These are phyloP conservation scores for Ceratocystis huliohia DNA, from an alignment of 2,329 filamentous ascomycete genomes.

Conservation along the genomic window DNA sequence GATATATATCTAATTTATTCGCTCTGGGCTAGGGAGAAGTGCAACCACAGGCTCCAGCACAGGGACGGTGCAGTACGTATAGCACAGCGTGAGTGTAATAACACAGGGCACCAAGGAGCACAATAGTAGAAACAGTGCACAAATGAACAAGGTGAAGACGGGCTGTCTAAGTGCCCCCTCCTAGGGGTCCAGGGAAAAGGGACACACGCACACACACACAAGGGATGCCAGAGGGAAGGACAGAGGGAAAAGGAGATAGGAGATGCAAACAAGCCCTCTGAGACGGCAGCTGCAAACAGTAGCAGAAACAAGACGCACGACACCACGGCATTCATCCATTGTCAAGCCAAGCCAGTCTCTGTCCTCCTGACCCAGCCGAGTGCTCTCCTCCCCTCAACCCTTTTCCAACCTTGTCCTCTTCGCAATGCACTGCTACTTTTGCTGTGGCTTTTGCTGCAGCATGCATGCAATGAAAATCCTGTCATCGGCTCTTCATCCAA, in stretches of 20 bases:
- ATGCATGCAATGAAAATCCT: slow-evolving; percentile 6
- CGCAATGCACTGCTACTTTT: background rate
- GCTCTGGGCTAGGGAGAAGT: background rate
- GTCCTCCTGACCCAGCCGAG: background rate
- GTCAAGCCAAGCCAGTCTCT: background rate
- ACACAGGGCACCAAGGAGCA: background rate
- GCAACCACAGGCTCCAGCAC: background rate
- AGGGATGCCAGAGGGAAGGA: too few relatives aligned
- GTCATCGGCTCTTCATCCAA: background rate
- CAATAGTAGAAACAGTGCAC: background rate
- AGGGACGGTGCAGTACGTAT: background rate
- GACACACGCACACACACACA: too few relatives aligned
- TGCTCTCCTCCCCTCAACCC: background rate
- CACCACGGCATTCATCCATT: too few relatives aligned
- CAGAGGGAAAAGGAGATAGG: too few relatives aligned
- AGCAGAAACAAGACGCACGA: too few relatives aligned
- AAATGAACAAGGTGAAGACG: too few relatives aligned
- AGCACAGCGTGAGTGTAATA: background rate
- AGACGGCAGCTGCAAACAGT: too few relatives aligned
- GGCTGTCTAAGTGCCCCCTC: too few relatives aligned
- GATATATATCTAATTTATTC: background rate
- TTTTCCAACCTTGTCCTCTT: background rate
- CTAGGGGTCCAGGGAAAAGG: too few relatives aligned
- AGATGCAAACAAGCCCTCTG: too few relatives aligned
- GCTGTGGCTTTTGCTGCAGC: background rate